Evolutionary conservation across 2,329 filamentous ascomycete genomes (phyloP), one percentile per base, ranked within the genome.

Genomic region (Tolypocladium tropicale): DNA sequence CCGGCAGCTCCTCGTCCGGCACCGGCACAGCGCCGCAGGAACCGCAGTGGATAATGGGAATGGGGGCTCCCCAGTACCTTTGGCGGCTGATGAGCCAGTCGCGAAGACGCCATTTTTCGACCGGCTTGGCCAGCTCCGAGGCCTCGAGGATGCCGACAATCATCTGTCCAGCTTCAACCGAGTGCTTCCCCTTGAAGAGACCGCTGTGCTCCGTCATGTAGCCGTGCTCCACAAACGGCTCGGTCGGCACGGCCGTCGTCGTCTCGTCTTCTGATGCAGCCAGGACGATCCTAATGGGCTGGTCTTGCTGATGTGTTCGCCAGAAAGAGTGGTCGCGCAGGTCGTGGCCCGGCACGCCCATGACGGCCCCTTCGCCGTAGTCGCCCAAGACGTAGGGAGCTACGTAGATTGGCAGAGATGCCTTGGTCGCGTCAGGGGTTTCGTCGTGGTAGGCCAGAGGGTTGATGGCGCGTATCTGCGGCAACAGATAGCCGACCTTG

Each of bases 31-130:
- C 74, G 9, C 91, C 91, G 68, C 91, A 96, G 7, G 78, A 78
- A 21, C 73, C 69, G 66, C 91, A 95, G 71, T 96, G 90, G 37
- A 95, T 78, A 54, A 96, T 91, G 21, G 91, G 91, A 54, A 96
- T 95, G 0, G 91, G 91, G 0, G 90, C 83, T 16, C 91, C 91
- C 91, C 91, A 96, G 68, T 95, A 95, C 60, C 91, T 79, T 70
- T 96, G 91, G n/a, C 91, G 84, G 68, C 90, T 95, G 64, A 96
- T 87, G 56, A 96, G 76, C 91, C 91, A 96, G 71, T 96, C 91
- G 58, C 90, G 79, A 30, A 96, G 77, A 53, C 88, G 84, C 89
- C 90, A 95, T 59, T 83, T 88, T 57, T 89, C 83, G 10, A 81
- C 76, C n/a, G 75, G 68, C 56, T 82, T 76, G 11, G 84, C 89